Percentiles rank a stretch among this genome's conserved stretches.
phyloP scores from a whole-genome alignment of 140 eudicot genomes.

The Anethum foeniculum region DNA sequence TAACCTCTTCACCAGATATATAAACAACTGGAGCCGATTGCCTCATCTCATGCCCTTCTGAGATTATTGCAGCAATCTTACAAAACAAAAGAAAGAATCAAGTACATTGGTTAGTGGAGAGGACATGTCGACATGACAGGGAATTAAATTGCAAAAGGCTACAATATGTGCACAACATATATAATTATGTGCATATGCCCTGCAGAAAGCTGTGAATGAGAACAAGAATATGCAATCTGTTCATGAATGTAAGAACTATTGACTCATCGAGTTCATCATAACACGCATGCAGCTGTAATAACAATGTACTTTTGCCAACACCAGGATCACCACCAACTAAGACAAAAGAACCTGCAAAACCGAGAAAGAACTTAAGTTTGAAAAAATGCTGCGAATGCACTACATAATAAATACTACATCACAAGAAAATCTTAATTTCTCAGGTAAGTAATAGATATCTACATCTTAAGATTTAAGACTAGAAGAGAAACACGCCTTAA shows the following conservation, averaged over 20 bases:
- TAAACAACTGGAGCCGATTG: conserved; percentile 71
- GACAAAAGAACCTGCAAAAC: conserved; percentile 68
- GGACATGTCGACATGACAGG: neutral
- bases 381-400: neutral
- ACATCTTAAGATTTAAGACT: too few relatives aligned
- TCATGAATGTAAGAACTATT: neutral
- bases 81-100: conserved; percentile 12
- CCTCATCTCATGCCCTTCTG: conserved; percentile 50
- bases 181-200: neutral
- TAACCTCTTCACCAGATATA: conserved; percentile 97
- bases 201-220: neutral
- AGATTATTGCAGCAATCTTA: conserved; percentile 83
- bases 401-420: too few relatives aligned
- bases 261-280: neutral
- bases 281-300: conserved; percentile 55
- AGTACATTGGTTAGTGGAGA: neutral
- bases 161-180: neutral
- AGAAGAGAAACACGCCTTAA: too few relatives aligned
- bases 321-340: conserved; percentile 99
- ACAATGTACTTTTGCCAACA: conserved; percentile 89
- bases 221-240: neutral
- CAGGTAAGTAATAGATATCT: too few relatives aligned
- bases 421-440: too few relatives aligned
- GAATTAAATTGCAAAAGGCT: conserved; percentile 4
- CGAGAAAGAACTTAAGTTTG: neutral